Conservation (phyloP, 352 stramenopile species). For the Globisporangium radiosum region DNA sequence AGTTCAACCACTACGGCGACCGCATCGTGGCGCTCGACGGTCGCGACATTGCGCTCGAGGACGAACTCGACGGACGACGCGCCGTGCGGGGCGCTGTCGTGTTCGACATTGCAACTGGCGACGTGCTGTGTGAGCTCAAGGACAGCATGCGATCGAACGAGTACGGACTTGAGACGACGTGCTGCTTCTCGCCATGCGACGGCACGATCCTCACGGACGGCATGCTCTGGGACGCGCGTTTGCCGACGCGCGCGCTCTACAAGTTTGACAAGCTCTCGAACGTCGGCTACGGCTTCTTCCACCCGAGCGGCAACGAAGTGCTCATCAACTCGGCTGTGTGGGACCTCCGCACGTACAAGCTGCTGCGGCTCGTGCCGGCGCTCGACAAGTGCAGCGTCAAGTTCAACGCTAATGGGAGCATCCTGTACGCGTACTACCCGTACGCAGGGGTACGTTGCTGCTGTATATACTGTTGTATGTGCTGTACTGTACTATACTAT, state of each 20-base stretch:
- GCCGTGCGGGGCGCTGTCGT: constrained; percentile 48
- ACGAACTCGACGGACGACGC: constrained; percentile 22
- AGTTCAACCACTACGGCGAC: constrained; percentile 80
- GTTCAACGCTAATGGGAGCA: constrained; percentile 59
- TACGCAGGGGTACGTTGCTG: constrained; percentile 46
- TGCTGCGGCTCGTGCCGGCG: constrained; percentile 80
- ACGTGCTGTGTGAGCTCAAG: constrained; percentile 50
- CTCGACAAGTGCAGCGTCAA: constrained; percentile 82
- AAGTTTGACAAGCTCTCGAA: constrained; percentile 89
- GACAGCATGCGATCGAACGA: constrained; percentile 64
- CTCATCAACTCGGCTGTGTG: constrained; percentile 88
- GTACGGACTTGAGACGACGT: constrained; percentile 75
- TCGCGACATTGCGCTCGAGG: constrained; percentile 24
- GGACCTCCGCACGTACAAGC: constrained; percentile 80
- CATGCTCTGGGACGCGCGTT: constrained; percentile 75
- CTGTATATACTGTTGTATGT: constrained; percentile 1
- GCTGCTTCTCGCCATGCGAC: constrained; percentile 67
- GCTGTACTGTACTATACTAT: neutral
- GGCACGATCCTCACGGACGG: constrained; percentile 71
- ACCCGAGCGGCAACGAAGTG: constrained; percentile 85
- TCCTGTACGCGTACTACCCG: constrained; percentile 82
- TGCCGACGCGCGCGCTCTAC: constrained; percentile 66
- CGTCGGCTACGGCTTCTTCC: constrained; percentile 75
- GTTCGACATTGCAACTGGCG: constrained; percentile 62
- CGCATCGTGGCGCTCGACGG: constrained; percentile 62